phyloP scores from a whole-genome alignment of 2,329 filamentous ascomycete species.

The Sporothrix dimorphospora region DNA sequence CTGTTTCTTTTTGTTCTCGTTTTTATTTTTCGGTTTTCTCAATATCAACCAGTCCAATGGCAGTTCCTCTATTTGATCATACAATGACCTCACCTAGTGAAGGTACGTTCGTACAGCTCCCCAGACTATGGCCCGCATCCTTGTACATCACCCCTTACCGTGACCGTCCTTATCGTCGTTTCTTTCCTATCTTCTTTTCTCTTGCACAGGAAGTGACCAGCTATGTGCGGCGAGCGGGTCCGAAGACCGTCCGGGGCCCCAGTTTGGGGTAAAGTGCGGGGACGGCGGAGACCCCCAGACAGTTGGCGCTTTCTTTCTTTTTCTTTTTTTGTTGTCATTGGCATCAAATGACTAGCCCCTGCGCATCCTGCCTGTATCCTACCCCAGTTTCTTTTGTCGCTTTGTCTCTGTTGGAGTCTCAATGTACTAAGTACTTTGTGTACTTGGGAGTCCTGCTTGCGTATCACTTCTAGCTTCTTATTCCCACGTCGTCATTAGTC shows the following conservation, averaged over 20 bases:
- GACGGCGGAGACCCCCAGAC: too few relatives aligned
- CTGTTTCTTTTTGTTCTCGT: too few relatives aligned
- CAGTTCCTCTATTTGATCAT: background rate
- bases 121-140: background rate
- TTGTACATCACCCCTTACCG: background rate
- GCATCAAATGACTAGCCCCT: too few relatives aligned
- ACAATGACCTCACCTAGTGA: background rate
- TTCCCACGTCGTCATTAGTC: too few relatives aligned
- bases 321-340: too few relatives aligned
- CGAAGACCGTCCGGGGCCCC: background rate
- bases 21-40: too few relatives aligned
- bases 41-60: background rate
- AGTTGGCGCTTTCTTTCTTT: background rate
- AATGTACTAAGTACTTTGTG: background rate
- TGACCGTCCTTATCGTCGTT: background rate
- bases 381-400: background rate
- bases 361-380: too few relatives aligned
- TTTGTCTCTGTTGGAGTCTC: background rate
- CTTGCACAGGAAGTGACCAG: too few relatives aligned
- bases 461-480: too few relatives aligned
- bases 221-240: background rate
- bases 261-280: background rate
- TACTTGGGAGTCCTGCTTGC: background rate
- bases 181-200: background rate
- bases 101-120: background rate